These are phyloP conservation scores for Fusarium staphyleae DNA, from an alignment of 2,329 filamentous ascomycete species.

Conservation along the genomic window DNA sequence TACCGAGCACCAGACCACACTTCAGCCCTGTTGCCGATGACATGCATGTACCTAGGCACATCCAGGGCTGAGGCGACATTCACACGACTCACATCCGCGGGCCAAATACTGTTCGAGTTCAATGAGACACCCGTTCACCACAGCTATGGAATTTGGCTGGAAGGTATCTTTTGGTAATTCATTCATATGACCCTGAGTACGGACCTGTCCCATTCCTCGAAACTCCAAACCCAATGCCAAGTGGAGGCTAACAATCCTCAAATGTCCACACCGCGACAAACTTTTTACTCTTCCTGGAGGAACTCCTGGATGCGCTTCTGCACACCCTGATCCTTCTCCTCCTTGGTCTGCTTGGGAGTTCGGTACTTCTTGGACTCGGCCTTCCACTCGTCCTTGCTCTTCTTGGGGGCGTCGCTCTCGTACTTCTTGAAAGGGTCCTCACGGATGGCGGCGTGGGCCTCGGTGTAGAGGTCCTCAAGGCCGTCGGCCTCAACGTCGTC, in stretches of 20 bases:
- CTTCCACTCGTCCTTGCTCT: slow-evolving; percentile 98
- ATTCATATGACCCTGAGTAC: slow-evolving; percentile 48
- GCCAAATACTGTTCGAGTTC: slow-evolving; percentile 27
- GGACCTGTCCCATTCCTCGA: slow-evolving; percentile 46
- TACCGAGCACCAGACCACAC: neutral
- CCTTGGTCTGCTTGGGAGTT: slow-evolving; percentile 78
- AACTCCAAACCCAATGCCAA: slow-evolving; percentile 51
- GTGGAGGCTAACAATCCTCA: slow-evolving; percentile 40
- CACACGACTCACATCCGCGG: slow-evolving; percentile 13
- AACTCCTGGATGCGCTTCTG: slow-evolving; percentile 91
- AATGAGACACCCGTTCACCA: slow-evolving; percentile 42
- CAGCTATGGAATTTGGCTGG: slow-evolving; percentile 44
- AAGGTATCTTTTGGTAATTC: slow-evolving; percentile 46
- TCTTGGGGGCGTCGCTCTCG: slow-evolving; percentile 78
- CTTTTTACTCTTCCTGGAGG: slow-evolving; percentile 57
- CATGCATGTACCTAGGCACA: slow-evolving; percentile 5
- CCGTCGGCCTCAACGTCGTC: slow-evolving; percentile 96
- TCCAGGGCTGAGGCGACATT: neutral
- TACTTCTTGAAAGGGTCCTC: slow-evolving; percentile 98
- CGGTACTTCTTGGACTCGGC: slow-evolving; percentile 91
- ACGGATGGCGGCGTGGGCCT: slow-evolving; percentile 96
- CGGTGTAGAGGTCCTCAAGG: slow-evolving; percentile 93
- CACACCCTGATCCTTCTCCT: slow-evolving; percentile 82
- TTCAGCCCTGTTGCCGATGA: slow-evolving; percentile 1
- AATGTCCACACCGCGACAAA: slow-evolving; percentile 38